These are phyloP conservation scores for Melianthus villosus DNA, from an alignment of 441 rosid genomes.

Conservation along the genomic window DNA sequence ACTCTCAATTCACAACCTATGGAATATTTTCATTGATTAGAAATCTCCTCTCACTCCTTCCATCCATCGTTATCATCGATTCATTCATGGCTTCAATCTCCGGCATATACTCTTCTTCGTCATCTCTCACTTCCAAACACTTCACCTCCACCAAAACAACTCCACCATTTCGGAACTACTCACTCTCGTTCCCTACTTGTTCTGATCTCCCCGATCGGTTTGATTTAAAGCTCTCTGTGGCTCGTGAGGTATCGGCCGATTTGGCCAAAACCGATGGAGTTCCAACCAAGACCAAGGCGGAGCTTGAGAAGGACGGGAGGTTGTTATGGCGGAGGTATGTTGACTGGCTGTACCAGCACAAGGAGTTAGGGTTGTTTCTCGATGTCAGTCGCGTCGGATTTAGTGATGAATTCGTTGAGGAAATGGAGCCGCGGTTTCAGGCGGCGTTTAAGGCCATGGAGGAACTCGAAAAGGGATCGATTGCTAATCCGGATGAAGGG, in stretches of 20 bases:
- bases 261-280: conserved; percentile 17
- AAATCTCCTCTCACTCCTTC: too few relatives aligned
- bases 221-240: too few relatives aligned
- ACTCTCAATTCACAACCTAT: too few relatives aligned
- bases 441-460: conserved; percentile 63
- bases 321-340: conserved; percentile 68
- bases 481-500: conserved; percentile 97
- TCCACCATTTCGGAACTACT: too few relatives aligned
- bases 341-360: conserved; percentile 84
- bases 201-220: too few relatives aligned
- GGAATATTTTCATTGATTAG: too few relatives aligned
- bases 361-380: conserved; percentile 65
- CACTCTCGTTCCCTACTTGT: too few relatives aligned
- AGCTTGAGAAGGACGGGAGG: conserved; percentile 42
- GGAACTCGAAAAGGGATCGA: conserved; percentile 75
- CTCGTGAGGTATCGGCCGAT: conserved; percentile 41
- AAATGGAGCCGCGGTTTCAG: conserved; percentile 62
- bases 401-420: conserved; percentile 48
- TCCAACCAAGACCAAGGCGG: conserved; percentile 17
- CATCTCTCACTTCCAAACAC: too few relatives aligned
- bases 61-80: too few relatives aligned
- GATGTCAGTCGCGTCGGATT: conserved; percentile 84
- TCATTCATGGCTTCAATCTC: too few relatives aligned
- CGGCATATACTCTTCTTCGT: too few relatives aligned
- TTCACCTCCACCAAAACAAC: too few relatives aligned